Percentiles rank a stretch among this genome's conserved stretches.
These are phyloP conservation scores for Termitomyces sp. DNA, from an alignment of 768 basidiomycete genomes.

Conservation along the genomic window DNA sequence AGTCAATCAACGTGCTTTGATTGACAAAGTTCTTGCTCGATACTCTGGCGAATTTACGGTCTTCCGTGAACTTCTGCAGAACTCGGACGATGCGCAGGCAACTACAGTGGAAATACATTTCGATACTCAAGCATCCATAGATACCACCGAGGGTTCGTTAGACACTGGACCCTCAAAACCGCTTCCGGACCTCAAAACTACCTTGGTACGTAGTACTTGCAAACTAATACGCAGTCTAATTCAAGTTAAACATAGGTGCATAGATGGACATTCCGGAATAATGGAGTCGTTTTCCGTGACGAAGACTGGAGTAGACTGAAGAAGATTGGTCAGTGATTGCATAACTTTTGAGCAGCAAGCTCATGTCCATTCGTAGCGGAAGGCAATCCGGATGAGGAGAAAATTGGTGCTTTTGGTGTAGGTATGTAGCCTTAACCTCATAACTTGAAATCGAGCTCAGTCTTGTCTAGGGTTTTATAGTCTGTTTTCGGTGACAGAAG, in stretches of 20 bases:
- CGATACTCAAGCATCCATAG: conserved; percentile 51
- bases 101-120: conserved; percentile 75
- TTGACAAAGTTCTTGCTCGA: conserved; percentile 93
- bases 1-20: conserved; percentile 93
- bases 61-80: conserved; percentile 85
- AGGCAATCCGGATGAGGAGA: conserved; percentile 91
- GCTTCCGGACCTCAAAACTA: conserved; percentile 63
- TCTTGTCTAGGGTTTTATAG: conserved; percentile 59
- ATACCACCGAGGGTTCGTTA: conserved; percentile 18
- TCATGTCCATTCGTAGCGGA: conserved; percentile 46
- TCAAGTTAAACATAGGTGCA: conserved; percentile 42
- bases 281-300: conserved; percentile 76
- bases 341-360: neutral
- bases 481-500: conserved; percentile 78
- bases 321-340: conserved; percentile 63
- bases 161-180: conserved; percentile 8
- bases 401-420: conserved; percentile 95
- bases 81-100: conserved; percentile 88
- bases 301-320: conserved; percentile 88
- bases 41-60: conserved; percentile 93
- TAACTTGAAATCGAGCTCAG: neutral
- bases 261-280: conserved; percentile 85
- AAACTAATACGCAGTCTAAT: neutral
- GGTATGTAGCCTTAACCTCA: conserved; percentile 32
- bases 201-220: conserved; percentile 36